Base-by-base conservation (phyloP, 495 filamentous ascomycete species). In the Penicillium alfredii region DNA sequence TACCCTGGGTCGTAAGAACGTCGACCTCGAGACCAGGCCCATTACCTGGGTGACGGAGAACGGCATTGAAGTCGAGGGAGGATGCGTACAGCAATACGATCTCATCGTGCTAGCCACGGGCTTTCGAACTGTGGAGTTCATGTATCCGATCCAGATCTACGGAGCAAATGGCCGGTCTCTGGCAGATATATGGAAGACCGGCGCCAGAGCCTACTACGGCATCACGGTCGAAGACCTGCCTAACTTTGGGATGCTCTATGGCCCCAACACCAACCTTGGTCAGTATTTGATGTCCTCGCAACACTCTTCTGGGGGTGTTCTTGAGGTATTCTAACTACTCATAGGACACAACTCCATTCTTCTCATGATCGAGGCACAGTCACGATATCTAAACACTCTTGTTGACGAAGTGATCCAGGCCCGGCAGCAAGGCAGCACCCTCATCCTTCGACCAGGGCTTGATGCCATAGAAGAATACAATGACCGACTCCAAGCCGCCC, bases 331-430 rank as follows among this genome's bases (percentile, higher is more conserved):
- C 20, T 50, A 19, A 47, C 19, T 8, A n/a, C 15, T 11, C 5
- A 8, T 17, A 62, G 63, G 60, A 0, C 72, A 77, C 42, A 76
- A 71, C 32, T 68, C 63, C 31, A 74, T 79, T 31, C 70, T 77
- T 22, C 56, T 78, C 18, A 78, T 77, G 73, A 78, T 78, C 39
- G 77, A 81, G 46, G 67, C 72, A 0, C 73, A 79, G 44, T 64
- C 63, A 5, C 53, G 63, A 2, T 79, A 76, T 42, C 53, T 78
- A 39, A 71, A 67, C 38, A 51, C 55, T 1, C 42, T 78, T 24
- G 56, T 77, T 20, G 33, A 35, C 6, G 51, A 52, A 25, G 51
- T 76, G 2, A 47, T 71, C 3, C 50, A 41, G 8, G 64, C 68
- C 8, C 51, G 62, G 14, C 38, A 38, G 4, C 41, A 50, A 6